Conservation (phyloP, 352 stramenopile genomes). For the Pythium pectinolyticum region DNA sequence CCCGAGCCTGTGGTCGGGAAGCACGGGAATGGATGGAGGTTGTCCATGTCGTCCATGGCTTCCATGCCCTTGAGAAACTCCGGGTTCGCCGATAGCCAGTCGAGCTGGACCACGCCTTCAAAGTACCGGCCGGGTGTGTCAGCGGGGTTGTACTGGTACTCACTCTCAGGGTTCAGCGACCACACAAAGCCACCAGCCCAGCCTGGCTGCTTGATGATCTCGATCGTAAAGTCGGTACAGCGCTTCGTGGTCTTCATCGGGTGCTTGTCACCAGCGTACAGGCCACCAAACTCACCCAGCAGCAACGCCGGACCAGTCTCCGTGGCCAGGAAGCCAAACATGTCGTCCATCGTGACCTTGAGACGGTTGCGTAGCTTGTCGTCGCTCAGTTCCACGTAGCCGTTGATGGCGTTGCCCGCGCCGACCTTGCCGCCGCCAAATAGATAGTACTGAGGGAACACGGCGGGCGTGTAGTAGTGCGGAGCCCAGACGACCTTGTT, state of each 20-base stretch:
- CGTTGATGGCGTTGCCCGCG: slow-evolving; percentile 24
- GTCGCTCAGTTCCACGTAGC: slow-evolving; percentile 56
- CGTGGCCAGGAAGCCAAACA: slow-evolving; percentile 65
- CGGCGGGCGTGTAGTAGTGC: slow-evolving; percentile 72
- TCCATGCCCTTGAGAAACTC: slow-evolving; percentile 44
- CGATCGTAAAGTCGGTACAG: slow-evolving; percentile 57
- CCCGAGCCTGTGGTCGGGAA: slow-evolving; percentile 25
- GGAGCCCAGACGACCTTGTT: slow-evolving; percentile 79
- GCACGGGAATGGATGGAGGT: slow-evolving; percentile 54
- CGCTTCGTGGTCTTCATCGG: slow-evolving; percentile 62
- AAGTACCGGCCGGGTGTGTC: slow-evolving; percentile 41
- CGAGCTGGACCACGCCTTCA: slow-evolving; percentile 50
- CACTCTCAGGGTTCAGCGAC: slow-evolving; percentile 71
- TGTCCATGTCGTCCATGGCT: slow-evolving; percentile 50
- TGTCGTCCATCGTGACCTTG: slow-evolving; percentile 55
- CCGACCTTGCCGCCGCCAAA: slow-evolving; percentile 44
- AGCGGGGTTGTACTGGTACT: slow-evolving; percentile 62
- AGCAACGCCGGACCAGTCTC: slow-evolving; percentile 51
- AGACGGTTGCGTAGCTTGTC: slow-evolving; percentile 40
- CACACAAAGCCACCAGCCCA: slow-evolving; percentile 70
- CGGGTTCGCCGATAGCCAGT: slow-evolving; percentile 60
- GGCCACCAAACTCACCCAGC: slow-evolving; percentile 65
- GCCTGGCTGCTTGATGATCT: slow-evolving; percentile 47
- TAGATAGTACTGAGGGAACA: slow-evolving; percentile 67
- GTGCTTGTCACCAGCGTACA: slow-evolving; percentile 57